These are phyloP conservation scores for Colletotrichum cuscutae DNA, from an alignment of 2,329 filamentous ascomycete genomes.

Conservation along the genomic window DNA sequence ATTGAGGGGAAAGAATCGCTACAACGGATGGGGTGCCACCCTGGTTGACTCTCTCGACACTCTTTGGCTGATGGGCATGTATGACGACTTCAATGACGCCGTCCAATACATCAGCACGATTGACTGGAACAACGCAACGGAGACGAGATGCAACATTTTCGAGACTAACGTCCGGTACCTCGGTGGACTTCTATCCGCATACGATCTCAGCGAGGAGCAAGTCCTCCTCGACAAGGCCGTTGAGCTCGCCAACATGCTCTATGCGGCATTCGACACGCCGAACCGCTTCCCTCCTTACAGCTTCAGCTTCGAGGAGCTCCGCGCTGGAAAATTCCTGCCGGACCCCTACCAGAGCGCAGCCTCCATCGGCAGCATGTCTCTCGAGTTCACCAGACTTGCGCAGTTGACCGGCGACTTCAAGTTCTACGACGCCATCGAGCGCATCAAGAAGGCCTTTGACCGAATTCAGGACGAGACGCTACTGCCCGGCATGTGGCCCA, in stretches of 20 bases:
- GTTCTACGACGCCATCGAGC: conserved; percentile 78
- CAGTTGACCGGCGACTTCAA: conserved; percentile 78
- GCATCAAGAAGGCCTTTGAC: conserved; percentile 75
- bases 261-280: conserved; percentile 74
- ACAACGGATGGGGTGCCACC: conserved; percentile 59
- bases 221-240: conserved; percentile 69
- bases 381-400: conserved; percentile 79
- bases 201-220: conserved; percentile 70
- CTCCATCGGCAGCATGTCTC: conserved; percentile 70
- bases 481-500: conserved; percentile 80
- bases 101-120: conserved; percentile 55
- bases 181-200: conserved; percentile 75
- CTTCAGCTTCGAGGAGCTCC: conserved; percentile 33
- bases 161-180: conserved; percentile 79
- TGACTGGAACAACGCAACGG: conserved; percentile 61
- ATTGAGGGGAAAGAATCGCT: conserved; percentile 50
- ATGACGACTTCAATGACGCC: conserved; percentile 59
- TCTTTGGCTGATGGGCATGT: conserved; percentile 65
- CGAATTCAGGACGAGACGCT: conserved; percentile 71
- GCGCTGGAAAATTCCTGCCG: conserved; percentile 22
- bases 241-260: conserved; percentile 72
- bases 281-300: conserved; percentile 68
- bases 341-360: conserved; percentile 52
- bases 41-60: conserved; percentile 60
- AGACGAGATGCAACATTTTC: conserved; percentile 68